Evolutionary conservation across 805 yeast genomes (phyloP).

Genomic region (Wickerhamiella sorbophila): DNA sequence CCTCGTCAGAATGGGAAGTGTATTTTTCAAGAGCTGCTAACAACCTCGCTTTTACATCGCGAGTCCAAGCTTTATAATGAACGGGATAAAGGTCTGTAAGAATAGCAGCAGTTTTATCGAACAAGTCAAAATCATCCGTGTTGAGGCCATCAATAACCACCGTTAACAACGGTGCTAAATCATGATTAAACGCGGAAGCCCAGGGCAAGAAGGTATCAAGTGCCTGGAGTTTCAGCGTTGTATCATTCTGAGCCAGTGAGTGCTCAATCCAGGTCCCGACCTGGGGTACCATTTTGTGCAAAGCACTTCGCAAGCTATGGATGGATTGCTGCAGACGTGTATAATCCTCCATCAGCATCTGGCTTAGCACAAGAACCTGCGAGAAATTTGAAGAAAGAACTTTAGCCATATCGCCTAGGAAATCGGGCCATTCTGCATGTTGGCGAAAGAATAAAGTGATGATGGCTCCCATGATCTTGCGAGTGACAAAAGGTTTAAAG

Average conservation of each 20-base stretch:
- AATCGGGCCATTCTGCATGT: conserved; percentile 29
- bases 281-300: conserved; percentile 8
- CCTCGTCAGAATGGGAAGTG: conserved; percentile 7
- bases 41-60: conserved; percentile 6
- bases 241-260: neutral
- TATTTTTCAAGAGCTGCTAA: conserved; percentile 1
- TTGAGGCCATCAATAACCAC: conserved; percentile 3
- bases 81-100: conserved; percentile 11
- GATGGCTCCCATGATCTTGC: conserved; percentile 44
- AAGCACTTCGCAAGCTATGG: conserved; percentile 8
- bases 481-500: conserved; percentile 31
- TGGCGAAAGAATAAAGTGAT: conserved; percentile 34
- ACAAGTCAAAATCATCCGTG: conserved; percentile 9
- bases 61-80: conserved; percentile 11
- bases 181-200: conserved; percentile 10
- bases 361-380: conserved; percentile 16
- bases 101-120: conserved; percentile 8
- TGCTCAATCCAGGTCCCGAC: conserved; percentile 1
- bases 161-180: conserved; percentile 6
- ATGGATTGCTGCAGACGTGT: conserved; percentile 7
- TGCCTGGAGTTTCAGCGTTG: neutral
- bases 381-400: conserved; percentile 8
- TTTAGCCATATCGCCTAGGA: conserved; percentile 12
- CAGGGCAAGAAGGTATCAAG: conserved; percentile 11
- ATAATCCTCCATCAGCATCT: conserved; percentile 21